A percentile compares a stretch with the other conserved stretches of the same genome.
These are phyloP conservation scores for Asterophora parasitica DNA, from an alignment of 768 basidiomycete genomes.

Conservation along the genomic window DNA sequence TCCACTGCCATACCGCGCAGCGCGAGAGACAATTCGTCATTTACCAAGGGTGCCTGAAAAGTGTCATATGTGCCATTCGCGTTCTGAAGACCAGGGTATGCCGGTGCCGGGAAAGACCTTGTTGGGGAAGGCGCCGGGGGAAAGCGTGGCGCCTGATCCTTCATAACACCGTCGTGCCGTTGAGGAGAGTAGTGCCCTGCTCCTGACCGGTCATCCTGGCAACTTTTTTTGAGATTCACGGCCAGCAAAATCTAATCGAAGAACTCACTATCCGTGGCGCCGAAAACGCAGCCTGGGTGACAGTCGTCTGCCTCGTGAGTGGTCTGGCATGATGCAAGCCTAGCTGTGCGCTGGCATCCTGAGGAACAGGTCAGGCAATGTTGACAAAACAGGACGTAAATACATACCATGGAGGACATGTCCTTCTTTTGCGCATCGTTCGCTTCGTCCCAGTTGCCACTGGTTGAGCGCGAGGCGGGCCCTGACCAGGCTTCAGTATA, in stretches of 20 bases:
- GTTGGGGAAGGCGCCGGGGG: constrained; percentile 40
- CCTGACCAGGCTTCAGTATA: constrained; percentile 47
- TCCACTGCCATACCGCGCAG: constrained; percentile 44
- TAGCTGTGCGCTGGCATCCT: constrained; percentile 43
- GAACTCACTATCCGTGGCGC: constrained; percentile 36
- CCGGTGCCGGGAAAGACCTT: constrained; percentile 26
- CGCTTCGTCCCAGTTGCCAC: constrained; percentile 59
- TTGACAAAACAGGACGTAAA: constrained; percentile 14
- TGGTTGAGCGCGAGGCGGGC: constrained; percentile 39
- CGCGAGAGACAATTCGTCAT: constrained; percentile 51
- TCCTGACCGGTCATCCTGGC: constrained; percentile 42
- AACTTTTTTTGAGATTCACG: constrained; percentile 18
- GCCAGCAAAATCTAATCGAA: constrained; percentile 6
- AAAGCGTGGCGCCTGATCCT: constrained; percentile 39
- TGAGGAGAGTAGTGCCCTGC: constrained; percentile 49
- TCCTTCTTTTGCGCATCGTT: constrained; percentile 47
- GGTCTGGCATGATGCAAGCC: constrained; percentile 42
- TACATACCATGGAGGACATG: constrained; percentile 37
- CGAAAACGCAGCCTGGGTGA: constrained; percentile 34
- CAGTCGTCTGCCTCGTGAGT: constrained; percentile 33
- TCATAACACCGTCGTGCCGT: constrained; percentile 44
- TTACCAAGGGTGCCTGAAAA: constrained; percentile 34
- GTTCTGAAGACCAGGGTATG: constrained; percentile 21
- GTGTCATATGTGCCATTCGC: constrained; percentile 13
- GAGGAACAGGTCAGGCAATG: constrained; percentile 10